A percentile compares a stretch with the other conserved stretches of the same genome.
Evolutionary conservation across 352 stramenopile genomes (phyloP).

Genomic region (Phytophthora pisi): DNA sequence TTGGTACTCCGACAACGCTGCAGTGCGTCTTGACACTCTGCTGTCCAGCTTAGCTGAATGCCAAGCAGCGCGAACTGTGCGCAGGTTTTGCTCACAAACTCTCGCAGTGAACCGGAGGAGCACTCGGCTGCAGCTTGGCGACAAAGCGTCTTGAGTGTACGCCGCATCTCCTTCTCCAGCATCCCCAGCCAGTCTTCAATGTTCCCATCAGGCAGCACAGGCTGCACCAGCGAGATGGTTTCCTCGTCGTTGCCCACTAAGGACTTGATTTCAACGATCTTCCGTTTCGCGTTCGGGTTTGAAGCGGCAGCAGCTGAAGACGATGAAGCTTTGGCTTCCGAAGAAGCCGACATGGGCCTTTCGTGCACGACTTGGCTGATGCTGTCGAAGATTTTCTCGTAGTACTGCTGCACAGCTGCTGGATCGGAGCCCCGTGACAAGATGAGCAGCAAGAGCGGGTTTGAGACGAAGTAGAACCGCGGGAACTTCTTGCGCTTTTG

Average conservation of each 20-base stretch:
- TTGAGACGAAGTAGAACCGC: constrained; percentile 93
- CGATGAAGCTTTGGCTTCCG: constrained; percentile 15
- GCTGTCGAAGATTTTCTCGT: constrained; percentile 89
- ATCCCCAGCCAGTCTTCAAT: constrained; percentile 85
- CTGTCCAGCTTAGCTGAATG: constrained; percentile 82
- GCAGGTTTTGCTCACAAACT: constrained; percentile 79
- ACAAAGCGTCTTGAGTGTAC: constrained; percentile 70
- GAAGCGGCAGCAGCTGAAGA: constrained; percentile 1
- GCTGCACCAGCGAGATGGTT: constrained; percentile 59
- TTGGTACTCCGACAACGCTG: constrained; percentile 83
- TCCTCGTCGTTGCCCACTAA: constrained; percentile 78
- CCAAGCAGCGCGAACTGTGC: constrained; percentile 77
- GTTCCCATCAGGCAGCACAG: constrained; percentile 72
- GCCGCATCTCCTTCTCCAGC: constrained; percentile 75
- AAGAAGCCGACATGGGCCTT: constrained; percentile 13
- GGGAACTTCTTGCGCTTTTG: constrained; percentile 92
- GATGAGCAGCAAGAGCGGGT: constrained; percentile 90
- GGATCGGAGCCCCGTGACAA: constrained; percentile 87
- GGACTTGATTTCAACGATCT: constrained; percentile 81
- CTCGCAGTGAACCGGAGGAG: constrained; percentile 46
- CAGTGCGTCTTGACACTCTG: constrained; percentile 72
- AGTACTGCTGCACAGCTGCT: constrained; percentile 80
- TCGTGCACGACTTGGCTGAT: constrained; percentile 84
- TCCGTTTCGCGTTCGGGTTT: constrained; percentile 47
- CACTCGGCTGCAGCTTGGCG: constrained; percentile 65